Base-by-base conservation (phyloP, 345 rosid genomes). In the Eucalyptus paniculata region DNA sequence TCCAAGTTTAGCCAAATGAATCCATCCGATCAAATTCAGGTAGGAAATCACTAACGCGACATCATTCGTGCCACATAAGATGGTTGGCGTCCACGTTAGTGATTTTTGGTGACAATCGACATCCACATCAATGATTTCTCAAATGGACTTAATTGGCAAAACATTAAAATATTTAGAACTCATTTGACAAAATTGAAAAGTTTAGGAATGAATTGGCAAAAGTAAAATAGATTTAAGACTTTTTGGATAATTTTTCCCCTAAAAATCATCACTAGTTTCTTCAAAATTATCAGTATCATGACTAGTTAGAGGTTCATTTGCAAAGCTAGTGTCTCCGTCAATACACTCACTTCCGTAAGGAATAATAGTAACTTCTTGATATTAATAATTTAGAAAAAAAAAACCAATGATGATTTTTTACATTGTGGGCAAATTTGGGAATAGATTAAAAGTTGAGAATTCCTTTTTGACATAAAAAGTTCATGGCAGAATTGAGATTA, bases 41-140 rank as follows among this genome's bases (percentile, higher is more conserved):
- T 6, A 3, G 0, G 6, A 56, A 24, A 56, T 24, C 3, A 24
- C 62, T 56, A 9, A 56, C 6, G 3, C 9, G 10, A 53, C 24
- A 19, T 53, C 12, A 23, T 2, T 9, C 3, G 3, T 56, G 28
- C 13, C 30, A 24, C 5, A 10, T 54, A 54, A 54, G 28, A 54
- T 0, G 1, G 3, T 23, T 23, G 5, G 0, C 3, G 3, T 56
- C 12, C 30, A 56, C 1, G 12, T 56, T 0, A 0, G 30, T 23
- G 13, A 24, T 56, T 56, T 56, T 2, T 0, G 0, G 0, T 1
- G 0, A 53, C 58, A 8, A 53, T 2, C 11, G 0, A 53, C 24
- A 21, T 23, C 9, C 28, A 23, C 62, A 24, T 56, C 30, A 23
- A 24, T 2, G 13, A 56, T 56, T 24, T 56, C 2, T 1, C 6